phyloP scores from a whole-genome alignment of 2,329 filamentous ascomycete species.

The Botrytis tulipae region DNA sequence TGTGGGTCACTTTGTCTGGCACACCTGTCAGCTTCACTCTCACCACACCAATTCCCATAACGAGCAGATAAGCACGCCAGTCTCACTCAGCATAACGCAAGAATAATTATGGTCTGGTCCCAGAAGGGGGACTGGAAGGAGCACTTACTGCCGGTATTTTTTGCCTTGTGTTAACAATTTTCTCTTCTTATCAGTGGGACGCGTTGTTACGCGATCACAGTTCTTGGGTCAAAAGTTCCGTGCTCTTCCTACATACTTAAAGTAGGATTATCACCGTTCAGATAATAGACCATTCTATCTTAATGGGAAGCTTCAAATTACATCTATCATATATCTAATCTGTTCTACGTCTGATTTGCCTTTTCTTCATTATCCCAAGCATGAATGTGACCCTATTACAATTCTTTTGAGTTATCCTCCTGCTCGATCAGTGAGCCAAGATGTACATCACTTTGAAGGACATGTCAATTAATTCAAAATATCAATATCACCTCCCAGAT shows the following conservation, averaged over 20 bases:
- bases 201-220: neutral
- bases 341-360: neutral
- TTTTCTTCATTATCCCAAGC: neutral
- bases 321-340: neutral
- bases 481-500: neutral
- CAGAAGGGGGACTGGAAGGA: neutral
- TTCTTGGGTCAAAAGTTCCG: neutral
- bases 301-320: neutral
- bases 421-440: neutral
- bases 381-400: neutral
- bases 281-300: neutral
- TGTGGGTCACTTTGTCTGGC: constrained; percentile 49
- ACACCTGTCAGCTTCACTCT: constrained; percentile 45
- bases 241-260: constrained; percentile 8
- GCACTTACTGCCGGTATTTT: neutral
- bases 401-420: neutral
- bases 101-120: neutral
- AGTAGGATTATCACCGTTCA: constrained; percentile 4
- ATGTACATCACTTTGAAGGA: neutral
- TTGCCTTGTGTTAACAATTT: neutral
- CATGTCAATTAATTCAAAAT: neutral
- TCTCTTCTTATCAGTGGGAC: constrained; percentile 17
- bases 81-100: constrained; percentile 1
- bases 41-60: constrained; percentile 20
- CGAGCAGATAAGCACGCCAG: constrained; percentile 2